Percentiles rank a stretch among this genome's conserved stretches.
Evolutionary conservation across 2,329 filamentous ascomycete species (phyloP).

Genomic region (Aspergillus fumigatiaffinis): DNA sequence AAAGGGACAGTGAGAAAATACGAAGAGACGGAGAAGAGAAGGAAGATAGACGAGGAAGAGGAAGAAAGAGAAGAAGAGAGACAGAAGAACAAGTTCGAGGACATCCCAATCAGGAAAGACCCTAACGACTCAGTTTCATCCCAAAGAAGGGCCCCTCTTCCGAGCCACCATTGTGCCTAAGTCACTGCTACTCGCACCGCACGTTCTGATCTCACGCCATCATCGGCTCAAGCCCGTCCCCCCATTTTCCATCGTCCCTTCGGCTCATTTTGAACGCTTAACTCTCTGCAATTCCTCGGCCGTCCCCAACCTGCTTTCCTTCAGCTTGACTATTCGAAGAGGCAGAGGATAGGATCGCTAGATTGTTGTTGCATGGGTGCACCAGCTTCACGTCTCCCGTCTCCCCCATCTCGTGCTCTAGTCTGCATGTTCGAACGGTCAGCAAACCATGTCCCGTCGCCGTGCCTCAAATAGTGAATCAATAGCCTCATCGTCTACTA

Average conservation of each 20-base stretch:
- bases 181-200: neutral
- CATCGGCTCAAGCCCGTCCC: neutral
- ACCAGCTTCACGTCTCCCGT: neutral
- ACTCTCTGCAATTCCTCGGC: neutral
- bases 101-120: neutral
- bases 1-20: neutral
- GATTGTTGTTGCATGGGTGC: neutral
- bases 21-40: neutral
- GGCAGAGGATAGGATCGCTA: neutral
- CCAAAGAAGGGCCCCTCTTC: neutral
- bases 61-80: neutral
- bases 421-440: constrained; percentile 14
- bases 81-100: neutral
- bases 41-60: constrained; percentile 1
- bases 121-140: neutral
- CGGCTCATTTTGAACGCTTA: neutral
- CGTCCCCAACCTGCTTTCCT: neutral
- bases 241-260: neutral
- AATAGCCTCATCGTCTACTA: constrained; percentile 21
- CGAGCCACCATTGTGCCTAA: neutral
- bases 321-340: neutral
- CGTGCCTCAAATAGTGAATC: constrained; percentile 35
- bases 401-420: neutral
- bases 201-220: neutral
- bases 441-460: constrained; percentile 34